Conservation (phyloP, 2,329 filamentous ascomycete species). For the Xylaria sp. region DNA sequence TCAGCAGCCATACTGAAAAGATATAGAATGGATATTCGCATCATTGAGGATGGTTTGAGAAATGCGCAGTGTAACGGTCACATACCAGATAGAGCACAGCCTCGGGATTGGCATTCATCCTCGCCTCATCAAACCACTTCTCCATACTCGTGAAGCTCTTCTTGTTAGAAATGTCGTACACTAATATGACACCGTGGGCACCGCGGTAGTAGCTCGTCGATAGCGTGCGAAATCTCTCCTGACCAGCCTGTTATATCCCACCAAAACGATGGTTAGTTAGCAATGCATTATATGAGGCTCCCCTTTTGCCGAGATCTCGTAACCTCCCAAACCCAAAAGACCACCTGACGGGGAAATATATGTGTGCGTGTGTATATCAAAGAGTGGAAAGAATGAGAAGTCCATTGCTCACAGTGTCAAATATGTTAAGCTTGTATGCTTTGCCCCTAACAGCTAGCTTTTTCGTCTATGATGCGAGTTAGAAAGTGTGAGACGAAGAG, state of each 20-base stretch:
- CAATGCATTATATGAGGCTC: not conserved
- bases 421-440: slow-evolving; percentile 63
- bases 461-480: slow-evolving; percentile 56
- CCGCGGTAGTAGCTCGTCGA: slow-evolving; percentile 64
- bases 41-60: no score
- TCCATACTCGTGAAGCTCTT: slow-evolving; percentile 64
- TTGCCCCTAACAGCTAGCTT: slow-evolving; percentile 63
- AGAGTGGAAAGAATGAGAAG: not conserved
- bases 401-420: slow-evolving; percentile 57
- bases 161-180: slow-evolving; percentile 61
- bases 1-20: slow-evolving; percentile 21
- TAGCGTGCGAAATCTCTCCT: slow-evolving; percentile 62
- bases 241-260: slow-evolving; percentile 54
- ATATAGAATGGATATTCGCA: no score
- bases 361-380: not conserved
- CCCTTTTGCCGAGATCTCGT: no score
- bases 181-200: slow-evolving; percentile 61
- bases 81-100: slow-evolving; percentile 61
- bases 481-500: not conserved
- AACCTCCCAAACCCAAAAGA: no score
- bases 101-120: slow-evolving; percentile 60
- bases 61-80: not conserved
- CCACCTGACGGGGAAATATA: not conserved
- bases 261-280: slow-evolving; percentile 20
- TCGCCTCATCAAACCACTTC: slow-evolving; percentile 65